Base-by-base conservation (phyloP, 169 alveolate species). In the Eimeria acervulina region DNA sequence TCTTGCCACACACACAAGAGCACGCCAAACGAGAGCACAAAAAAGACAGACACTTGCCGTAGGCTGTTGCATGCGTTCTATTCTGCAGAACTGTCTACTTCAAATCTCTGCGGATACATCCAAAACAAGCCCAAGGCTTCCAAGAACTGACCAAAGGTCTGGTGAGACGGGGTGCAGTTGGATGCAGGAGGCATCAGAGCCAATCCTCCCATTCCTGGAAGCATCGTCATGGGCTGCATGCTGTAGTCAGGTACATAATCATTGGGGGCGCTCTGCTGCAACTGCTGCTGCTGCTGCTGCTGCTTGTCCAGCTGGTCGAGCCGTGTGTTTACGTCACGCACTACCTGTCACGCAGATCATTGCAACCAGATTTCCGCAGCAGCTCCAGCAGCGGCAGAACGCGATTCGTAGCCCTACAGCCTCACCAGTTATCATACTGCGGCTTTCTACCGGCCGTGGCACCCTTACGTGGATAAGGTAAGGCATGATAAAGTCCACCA, bases 401-500 rank as follows among this genome's bases (percentile, higher is more conserved):
- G 13, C 23, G 2, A 31, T n/a, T 10, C 19, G 36, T 40, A 47
- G 21, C 59, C 80, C 23, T 6, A 40, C n/a, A 31, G 47, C 42
- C 78, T 66, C 78, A 66, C 6, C 26, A 28, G 0, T 10, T 28
- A 63, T 36, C 80, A 31, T 12, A 31, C 83, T 17, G 52, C 51
- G 4, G 52, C 15, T 72, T 36, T 72, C n/a, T 17, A 72, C 15
- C 51, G 6, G 28, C 51, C 47, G 47, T 5, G 17, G 33, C 26
- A 28, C 63, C 26, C 78, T 40, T 55, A 97, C 98, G 97, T 99
- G 99, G 66, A 99, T 99, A 97, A 99, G 98, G 97, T 98, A 99
- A 17, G 99, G 99, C 99, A 99, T 99, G 51, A 99, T 98, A 96
- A 98, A 98, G 96, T 99, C 99, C 94, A 98, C 97, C 93, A 98